Evolutionary conservation across 345 rosid genomes (phyloP).

Genomic region (Populus euphratica): DNA sequence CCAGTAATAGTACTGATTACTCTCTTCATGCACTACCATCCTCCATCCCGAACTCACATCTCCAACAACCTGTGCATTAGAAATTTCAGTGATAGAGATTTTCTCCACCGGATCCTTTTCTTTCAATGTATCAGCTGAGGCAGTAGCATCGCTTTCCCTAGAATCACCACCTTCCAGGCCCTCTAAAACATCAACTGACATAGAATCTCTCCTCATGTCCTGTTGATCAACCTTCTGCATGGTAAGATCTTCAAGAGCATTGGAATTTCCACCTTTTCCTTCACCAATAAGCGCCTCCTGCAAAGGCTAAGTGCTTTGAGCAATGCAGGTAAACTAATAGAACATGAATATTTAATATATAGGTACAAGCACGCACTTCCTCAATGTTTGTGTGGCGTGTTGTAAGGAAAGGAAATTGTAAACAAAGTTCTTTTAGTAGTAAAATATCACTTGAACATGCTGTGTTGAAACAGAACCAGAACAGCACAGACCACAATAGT

Average conservation of each 20-base stretch:
- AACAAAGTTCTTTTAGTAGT: too few species aligned
- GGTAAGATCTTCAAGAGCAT: slow-evolving; percentile 27
- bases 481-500: background rate
- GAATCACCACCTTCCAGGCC: slow-evolving; percentile 29
- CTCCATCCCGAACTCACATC: slow-evolving; percentile 67
- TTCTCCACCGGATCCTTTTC: slow-evolving; percentile 37
- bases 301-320: slow-evolving; percentile 14
- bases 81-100: slow-evolving; percentile 34
- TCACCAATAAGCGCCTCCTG: slow-evolving; percentile 42
- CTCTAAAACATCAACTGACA: slow-evolving; percentile 22
- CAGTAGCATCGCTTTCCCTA: slow-evolving; percentile 26
- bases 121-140: slow-evolving; percentile 30
- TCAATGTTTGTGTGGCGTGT: too few species aligned
- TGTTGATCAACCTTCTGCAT: slow-evolving; percentile 27
- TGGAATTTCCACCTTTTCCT: slow-evolving; percentile 34
- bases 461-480: background rate
- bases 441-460: background rate
- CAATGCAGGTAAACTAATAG: slow-evolving; percentile 6
- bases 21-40: slow-evolving; percentile 87
- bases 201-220: slow-evolving; percentile 32
- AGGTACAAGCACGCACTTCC: too few species aligned
- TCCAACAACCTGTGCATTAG: slow-evolving; percentile 41
- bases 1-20: slow-evolving; percentile 88
- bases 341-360: too few species aligned
- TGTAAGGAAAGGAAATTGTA: too few species aligned